Conservation (phyloP, 352 stramenopile genomes). For the Phytopythium cucurbitacearum region DNA sequence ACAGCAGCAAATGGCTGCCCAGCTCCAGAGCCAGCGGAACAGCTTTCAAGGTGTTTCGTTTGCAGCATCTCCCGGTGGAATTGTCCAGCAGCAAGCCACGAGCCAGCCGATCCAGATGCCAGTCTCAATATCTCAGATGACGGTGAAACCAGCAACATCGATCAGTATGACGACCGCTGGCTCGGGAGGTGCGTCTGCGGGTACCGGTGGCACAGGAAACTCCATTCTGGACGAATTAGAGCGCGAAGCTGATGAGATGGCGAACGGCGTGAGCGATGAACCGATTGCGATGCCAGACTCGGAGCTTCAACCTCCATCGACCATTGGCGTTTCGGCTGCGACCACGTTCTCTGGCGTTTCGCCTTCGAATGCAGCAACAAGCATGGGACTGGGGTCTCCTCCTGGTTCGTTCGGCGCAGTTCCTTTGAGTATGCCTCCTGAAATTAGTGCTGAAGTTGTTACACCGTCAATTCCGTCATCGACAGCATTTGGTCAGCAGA, state of each 20-base stretch:
- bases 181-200: slow-evolving; percentile 6
- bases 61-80: slow-evolving; percentile 22
- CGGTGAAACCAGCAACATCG: slow-evolving; percentile 13
- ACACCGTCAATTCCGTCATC: slow-evolving; percentile 24
- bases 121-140: slow-evolving; percentile 37
- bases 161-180: slow-evolving; percentile 14
- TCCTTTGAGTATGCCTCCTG: slow-evolving; percentile 67
- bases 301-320: slow-evolving; percentile 43
- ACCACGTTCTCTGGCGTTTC: slow-evolving; percentile 13
- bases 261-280: slow-evolving; percentile 74
- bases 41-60: slow-evolving; percentile 68
- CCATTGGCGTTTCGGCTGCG: slow-evolving; percentile 9
- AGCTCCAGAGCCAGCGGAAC: slow-evolving; percentile 62
- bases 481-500: slow-evolving; percentile 31
- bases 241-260: slow-evolving; percentile 85
- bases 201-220: slow-evolving; percentile 18
- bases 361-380: slow-evolving; percentile 24
- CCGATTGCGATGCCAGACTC: slow-evolving; percentile 80
- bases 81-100: slow-evolving; percentile 22
- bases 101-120: slow-evolving; percentile 62
- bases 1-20: slow-evolving; percentile 70
- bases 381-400: slow-evolving; percentile 12
- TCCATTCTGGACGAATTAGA: slow-evolving; percentile 87
- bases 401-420: slow-evolving; percentile 41
- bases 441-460: slow-evolving; percentile 44